Evolutionary conservation across 345 rosid genomes (phyloP).

Genomic region (Anastatica hierochuntica): DNA sequence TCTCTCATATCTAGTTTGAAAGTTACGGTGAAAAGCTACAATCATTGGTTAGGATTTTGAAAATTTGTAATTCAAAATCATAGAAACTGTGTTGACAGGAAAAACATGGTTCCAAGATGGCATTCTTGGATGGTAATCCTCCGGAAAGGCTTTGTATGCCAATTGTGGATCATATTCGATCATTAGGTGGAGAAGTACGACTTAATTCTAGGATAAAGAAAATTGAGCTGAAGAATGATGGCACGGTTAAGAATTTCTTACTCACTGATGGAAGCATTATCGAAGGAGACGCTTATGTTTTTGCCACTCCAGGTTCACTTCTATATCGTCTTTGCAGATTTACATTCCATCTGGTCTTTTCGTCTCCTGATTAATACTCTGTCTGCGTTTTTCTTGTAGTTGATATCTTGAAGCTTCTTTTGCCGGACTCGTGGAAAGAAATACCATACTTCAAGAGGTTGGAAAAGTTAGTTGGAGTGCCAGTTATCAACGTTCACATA

Average conservation of each 20-base stretch:
- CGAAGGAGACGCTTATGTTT: constrained; percentile 80
- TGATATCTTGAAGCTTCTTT: constrained; percentile 77
- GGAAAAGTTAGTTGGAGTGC: constrained; percentile 94
- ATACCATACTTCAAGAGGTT: constrained; percentile 70
- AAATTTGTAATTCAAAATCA: constrained; percentile 5
- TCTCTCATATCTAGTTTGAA: neutral
- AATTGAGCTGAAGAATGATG: constrained; percentile 71
- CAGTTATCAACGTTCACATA: constrained; percentile 92
- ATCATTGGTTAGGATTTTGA: neutral
- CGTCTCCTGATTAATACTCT: constrained; percentile 6
- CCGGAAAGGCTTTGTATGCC: constrained; percentile 96
- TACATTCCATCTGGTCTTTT: constrained; percentile 1
- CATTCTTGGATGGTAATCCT: constrained; percentile 94
- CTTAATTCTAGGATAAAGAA: constrained; percentile 71
- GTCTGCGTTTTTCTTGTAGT: constrained; percentile 31
- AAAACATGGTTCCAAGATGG: constrained; percentile 97
- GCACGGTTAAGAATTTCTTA: constrained; percentile 64
- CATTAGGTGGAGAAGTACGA: constrained; percentile 73
- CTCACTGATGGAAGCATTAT: constrained; percentile 53
- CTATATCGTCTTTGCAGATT: neutral
- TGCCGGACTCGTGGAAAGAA: constrained; percentile 79
- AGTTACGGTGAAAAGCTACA: too few species aligned
- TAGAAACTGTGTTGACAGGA: constrained; percentile 42
- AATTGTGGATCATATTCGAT: constrained; percentile 57
- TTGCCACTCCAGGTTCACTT: constrained; percentile 75